These are phyloP conservation scores for Ganoderma lucidum DNA, from an alignment of 1,284 basidiomycete species.

Conservation along the genomic window DNA sequence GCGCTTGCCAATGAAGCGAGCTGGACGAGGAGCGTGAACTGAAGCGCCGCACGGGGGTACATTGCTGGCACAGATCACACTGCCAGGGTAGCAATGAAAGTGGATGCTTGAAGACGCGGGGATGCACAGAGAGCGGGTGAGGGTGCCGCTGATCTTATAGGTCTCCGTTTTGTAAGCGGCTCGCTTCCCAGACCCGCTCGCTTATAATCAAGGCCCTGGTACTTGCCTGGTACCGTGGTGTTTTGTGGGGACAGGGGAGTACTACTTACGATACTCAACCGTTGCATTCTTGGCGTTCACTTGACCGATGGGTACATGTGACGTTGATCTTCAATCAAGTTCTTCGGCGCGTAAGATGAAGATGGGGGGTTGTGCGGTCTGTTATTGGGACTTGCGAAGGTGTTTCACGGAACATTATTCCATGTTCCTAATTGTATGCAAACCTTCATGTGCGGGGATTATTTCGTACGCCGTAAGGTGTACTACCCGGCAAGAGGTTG, in stretches of 20 bases:
- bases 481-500: no score
- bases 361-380: constrained; percentile 12
- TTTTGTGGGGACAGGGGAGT: neutral
- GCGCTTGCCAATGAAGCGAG: constrained; percentile 20
- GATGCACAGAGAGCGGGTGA: neutral
- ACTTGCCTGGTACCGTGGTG: neutral
- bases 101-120: neutral
- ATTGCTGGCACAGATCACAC: constrained; percentile 11
- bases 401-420: neutral
- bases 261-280: neutral
- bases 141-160: neutral
- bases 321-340: neutral
- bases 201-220: neutral
- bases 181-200: neutral
- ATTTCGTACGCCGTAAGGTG: neutral
- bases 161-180: neutral
- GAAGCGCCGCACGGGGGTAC: constrained; percentile 25
- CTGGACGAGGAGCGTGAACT: constrained; percentile 23
- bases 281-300: constrained; percentile 14
- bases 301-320: constrained; percentile 27
- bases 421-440: neutral
- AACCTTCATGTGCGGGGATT: neutral
- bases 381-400: neutral
- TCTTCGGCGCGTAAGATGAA: constrained; percentile 14
- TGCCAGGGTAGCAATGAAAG: neutral